These are phyloP conservation scores for Pythium aphanidermatum DNA, from an alignment of 352 stramenopile species.

Conservation along the genomic window DNA sequence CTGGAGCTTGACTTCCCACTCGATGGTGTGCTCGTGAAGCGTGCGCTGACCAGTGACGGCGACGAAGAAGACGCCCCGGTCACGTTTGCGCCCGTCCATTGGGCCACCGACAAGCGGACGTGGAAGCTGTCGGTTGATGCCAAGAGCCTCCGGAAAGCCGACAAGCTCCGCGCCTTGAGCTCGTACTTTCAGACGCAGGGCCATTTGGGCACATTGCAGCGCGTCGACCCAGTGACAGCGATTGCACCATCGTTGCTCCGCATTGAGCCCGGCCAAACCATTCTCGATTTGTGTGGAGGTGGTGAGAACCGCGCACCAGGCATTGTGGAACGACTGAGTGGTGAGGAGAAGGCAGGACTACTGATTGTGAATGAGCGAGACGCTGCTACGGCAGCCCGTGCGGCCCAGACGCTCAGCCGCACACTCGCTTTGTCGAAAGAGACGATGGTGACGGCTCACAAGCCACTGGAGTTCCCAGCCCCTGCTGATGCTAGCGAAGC, in stretches of 20 bases:
- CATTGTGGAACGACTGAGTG: constrained; percentile 28
- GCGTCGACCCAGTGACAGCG: constrained; percentile 95
- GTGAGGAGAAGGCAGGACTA: constrained; percentile 10
- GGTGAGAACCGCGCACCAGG: constrained; percentile 62
- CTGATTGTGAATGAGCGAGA: constrained; percentile 78
- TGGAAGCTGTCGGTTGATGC: constrained; percentile 78
- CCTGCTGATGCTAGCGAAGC: constrained; percentile 14
- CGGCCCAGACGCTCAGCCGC: constrained; percentile 45
- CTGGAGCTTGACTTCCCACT: constrained; percentile 69
- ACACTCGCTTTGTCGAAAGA: constrained; percentile 43
- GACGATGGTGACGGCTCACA: constrained; percentile 64
- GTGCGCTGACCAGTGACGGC: constrained; percentile 20
- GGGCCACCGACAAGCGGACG: constrained; percentile 49
- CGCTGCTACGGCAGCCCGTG: constrained; percentile 34
- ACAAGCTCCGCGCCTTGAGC: constrained; percentile 85
- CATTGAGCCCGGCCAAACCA: constrained; percentile 70
- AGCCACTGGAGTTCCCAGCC: constrained; percentile 62
- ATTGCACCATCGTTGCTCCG: constrained; percentile 93
- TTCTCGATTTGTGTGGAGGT: constrained; percentile 65
- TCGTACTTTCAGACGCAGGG: constrained; percentile 90
- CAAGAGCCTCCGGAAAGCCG: constrained; percentile 85
- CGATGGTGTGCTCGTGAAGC: constrained; percentile 43
- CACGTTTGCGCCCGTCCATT: constrained; percentile 55
- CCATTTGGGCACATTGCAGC: constrained; percentile 84
- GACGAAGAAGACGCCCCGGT: constrained; percentile 53